phyloP scores from a whole-genome alignment of 2,329 filamentous ascomycete genomes.

The Beauveria sp. region DNA sequence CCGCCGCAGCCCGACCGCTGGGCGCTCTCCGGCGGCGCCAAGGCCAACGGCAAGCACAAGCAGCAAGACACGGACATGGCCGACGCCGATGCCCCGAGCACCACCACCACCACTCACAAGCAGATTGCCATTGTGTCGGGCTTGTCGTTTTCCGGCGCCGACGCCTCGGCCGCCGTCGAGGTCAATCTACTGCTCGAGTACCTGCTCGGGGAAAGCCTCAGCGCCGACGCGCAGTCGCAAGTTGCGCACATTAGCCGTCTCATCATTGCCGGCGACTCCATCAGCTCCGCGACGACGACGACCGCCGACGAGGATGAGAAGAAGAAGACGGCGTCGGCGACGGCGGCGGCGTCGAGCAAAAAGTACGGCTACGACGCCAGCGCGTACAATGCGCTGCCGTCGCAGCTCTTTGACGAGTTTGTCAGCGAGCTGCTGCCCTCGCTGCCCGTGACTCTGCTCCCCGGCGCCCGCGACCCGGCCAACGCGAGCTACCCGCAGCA shows the following conservation, averaged over 20 bases:
- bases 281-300: constrained; percentile 52
- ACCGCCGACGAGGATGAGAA: constrained; percentile 28
- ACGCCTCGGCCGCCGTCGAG: constrained; percentile 63
- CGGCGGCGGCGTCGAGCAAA: constrained; percentile 37
- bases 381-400: constrained; percentile 79
- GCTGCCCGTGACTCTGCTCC: constrained; percentile 81
- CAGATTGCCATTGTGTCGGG: constrained; percentile 79
- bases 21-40: constrained; percentile 45
- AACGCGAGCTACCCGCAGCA: constrained; percentile 89
- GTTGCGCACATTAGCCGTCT: constrained; percentile 69
- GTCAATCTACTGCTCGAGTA: constrained; percentile 78
- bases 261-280: constrained; percentile 86
- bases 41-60: constrained; percentile 23
- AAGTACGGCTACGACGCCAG: constrained; percentile 94
- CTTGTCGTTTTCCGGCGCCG: constrained; percentile 69
- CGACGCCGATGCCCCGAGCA: constrained; percentile 23
- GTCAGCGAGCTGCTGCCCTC: constrained; percentile 73
- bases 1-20: constrained; percentile 75
- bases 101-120: constrained; percentile 35
- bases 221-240: constrained; percentile 48
- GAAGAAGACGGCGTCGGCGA: constrained; percentile 23
- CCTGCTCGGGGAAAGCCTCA: constrained; percentile 72
- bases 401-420: constrained; percentile 75
- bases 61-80: constrained; percentile 51
- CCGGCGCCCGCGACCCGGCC: constrained; percentile 77